Base-by-base conservation (phyloP, 306 rosid genomes). In the Senna siamea region DNA sequence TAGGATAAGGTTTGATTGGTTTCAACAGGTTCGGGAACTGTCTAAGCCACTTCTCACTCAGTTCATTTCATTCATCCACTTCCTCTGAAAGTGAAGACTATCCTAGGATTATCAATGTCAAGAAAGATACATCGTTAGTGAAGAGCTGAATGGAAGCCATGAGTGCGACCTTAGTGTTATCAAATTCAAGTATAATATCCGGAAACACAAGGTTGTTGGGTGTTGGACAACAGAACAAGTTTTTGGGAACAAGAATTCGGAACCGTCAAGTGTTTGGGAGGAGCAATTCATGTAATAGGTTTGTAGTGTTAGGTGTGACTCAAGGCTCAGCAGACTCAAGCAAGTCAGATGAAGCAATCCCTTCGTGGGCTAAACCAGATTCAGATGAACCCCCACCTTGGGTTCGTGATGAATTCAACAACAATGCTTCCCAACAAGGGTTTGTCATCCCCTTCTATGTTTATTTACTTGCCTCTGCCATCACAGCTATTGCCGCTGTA, bases 401-500 rank as follows among this genome's bases (percentile, higher is more conserved):
- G 99, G 97, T 91, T 23, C 86, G 74, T 66, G 75, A 81, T 5
- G 97, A 89, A 55, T 70, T 80, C 35, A 74, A 87, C 23, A 73
- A 64, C 7, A 76, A 1, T 67, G 78, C 69, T 72, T 61, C 87
- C 0, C 69, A 82, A 22, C 79, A 78, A 70, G 88, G 83, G 46
- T 74, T 88, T 72, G 86, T 77, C 56, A 32, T 90, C 58, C 98
- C 98, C 0, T 92, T 90, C 72, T 88, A 69, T 59, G 92, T 77
- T 70, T 92, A 92, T 60, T 78, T 94, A 34, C 89, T 92, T 7
- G 96, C 98, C 55, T 94, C 98, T 64, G 90, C 98, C 0, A 57
- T 95, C 59, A 89, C 90, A 6, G 99, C 99, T 56, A 95, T 95
- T 69, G 98, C 98, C n/a, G 99, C 98, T 8, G 99, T 92, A 83